Base-by-base conservation (phyloP, 2,329 filamentous ascomycete species). In the Xylariaceae sp. region DNA sequence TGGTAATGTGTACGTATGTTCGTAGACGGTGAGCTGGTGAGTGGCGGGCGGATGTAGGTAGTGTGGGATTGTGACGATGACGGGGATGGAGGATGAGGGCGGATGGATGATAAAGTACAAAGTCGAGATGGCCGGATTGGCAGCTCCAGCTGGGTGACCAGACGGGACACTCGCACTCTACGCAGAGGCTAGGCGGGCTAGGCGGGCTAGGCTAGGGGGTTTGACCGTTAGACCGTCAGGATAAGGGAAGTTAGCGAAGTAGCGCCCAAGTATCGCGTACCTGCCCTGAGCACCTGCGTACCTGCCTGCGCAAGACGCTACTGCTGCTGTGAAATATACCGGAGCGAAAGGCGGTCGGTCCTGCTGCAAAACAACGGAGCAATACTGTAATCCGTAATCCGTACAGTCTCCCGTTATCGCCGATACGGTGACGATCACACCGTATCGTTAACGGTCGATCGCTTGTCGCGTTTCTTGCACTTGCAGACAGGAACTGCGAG, bases 11-110 rank as follows among this genome's bases (percentile, higher is more conserved):
- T 49, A n/a, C 35, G 52, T 51, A 44, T 35, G 55, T 42, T 42
- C 17, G 53, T 52, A 37, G 7, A n/a, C 42, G 13, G 39, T n/a
- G 51, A 30, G 23, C 23, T 52, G 47, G 37, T 54, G 51, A 51
- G 59, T 53, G 52, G 52, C 42, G 52, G 39, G 48, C 13, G 55
- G 23, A 52, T 55, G 56, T 57, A 48, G 54, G 51, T 51, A 47
- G 37, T 58, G 44, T 23, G 44, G 44, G 18, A 23, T 30, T 30
- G 23, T 30, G 23, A 30, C 5, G 23, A 30, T 30, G 23, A 30
- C 23, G 23, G 23, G 23, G 23, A 30, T 30, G 23, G 23, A 30
- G 23, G 23, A 30, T 44, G 51, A 18, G 50, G 56, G 54, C 51
- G 35, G 51, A 35, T 51, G 30, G 53, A 47, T 53, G 9, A 49